Evolutionary conservation across 192 early-diverging fungal genomes (phyloP).

Genomic region (Coemansia pectinata): DNA sequence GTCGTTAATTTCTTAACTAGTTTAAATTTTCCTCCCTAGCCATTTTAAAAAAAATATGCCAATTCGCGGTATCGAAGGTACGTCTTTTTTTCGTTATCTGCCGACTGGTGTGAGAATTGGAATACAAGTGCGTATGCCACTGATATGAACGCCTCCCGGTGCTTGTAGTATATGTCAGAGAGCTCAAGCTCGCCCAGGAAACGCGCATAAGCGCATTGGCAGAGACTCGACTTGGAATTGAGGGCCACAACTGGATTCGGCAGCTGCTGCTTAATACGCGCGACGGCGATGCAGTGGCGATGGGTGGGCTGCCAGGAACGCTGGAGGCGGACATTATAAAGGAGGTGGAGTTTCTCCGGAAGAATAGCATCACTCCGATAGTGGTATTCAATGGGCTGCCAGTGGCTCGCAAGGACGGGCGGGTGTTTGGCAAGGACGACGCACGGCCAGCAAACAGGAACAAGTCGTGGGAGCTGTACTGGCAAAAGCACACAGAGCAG

Average conservation of each 20-base stretch:
- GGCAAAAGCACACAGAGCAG: constrained; percentile 59
- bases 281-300: constrained; percentile 61
- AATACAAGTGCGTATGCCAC: background rate
- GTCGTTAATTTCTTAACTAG: background rate
- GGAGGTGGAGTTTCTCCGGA: constrained; percentile 61
- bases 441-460: constrained; percentile 60
- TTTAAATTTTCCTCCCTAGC: background rate
- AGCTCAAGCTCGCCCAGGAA: constrained; percentile 61
- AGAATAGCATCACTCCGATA: constrained; percentile 67
- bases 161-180: constrained; percentile 42
- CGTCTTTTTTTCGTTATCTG: background rate
- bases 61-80: constrained; percentile 51
- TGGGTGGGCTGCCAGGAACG: constrained; percentile 67
- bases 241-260: constrained; percentile 79
- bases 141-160: background rate
- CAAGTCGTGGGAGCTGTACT: constrained; percentile 70
- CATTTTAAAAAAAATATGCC: constrained; percentile 27
- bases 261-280: constrained; percentile 60
- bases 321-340: constrained; percentile 63
- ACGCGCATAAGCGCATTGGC: constrained; percentile 60
- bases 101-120: background rate
- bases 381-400: constrained; percentile 78
- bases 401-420: constrained; percentile 66
- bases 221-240: constrained; percentile 74
- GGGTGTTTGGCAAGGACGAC: constrained; percentile 68